These are phyloP conservation scores for Xylaria sp. DNA, from an alignment of 2,329 filamentous ascomycete species.

Conservation along the genomic window DNA sequence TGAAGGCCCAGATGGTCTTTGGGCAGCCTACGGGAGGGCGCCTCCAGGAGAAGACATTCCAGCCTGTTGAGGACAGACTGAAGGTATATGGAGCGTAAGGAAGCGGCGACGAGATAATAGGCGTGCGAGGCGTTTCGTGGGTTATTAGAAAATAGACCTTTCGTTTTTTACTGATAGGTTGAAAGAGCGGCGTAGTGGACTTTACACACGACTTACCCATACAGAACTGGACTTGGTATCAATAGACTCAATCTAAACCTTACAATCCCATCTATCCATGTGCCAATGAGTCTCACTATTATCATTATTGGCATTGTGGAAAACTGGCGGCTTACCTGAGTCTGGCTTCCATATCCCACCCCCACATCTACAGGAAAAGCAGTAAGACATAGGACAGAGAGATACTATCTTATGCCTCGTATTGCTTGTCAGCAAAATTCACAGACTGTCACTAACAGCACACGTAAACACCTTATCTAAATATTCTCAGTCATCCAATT, in stretches of 20 bases:
- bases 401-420: too few species aligned
- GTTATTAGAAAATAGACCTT: background rate
- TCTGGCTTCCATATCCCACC: too few species aligned
- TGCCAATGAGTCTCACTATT: too few species aligned
- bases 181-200: background rate
- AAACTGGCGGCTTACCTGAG: too few species aligned
- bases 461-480: too few species aligned
- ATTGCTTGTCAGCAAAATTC: too few species aligned
- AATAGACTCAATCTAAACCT: background rate
- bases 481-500: too few species aligned
- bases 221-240: background rate
- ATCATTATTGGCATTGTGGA: too few species aligned
- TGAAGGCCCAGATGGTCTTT: slow-evolving; percentile 25
- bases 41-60: slow-evolving; percentile 1
- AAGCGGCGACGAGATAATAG: background rate
- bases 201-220: background rate
- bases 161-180: background rate
- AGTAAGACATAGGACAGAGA: too few species aligned
- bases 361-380: too few species aligned
- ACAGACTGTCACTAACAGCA: too few species aligned
- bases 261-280: background rate
- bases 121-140: background rate
- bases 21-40: slow-evolving; percentile 16
- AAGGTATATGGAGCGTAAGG: slow-evolving; percentile 12
- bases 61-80: slow-evolving; percentile 15